phyloP scores from a whole-genome alignment of 148 eudicot species.

The Vaccinium darrowii region DNA sequence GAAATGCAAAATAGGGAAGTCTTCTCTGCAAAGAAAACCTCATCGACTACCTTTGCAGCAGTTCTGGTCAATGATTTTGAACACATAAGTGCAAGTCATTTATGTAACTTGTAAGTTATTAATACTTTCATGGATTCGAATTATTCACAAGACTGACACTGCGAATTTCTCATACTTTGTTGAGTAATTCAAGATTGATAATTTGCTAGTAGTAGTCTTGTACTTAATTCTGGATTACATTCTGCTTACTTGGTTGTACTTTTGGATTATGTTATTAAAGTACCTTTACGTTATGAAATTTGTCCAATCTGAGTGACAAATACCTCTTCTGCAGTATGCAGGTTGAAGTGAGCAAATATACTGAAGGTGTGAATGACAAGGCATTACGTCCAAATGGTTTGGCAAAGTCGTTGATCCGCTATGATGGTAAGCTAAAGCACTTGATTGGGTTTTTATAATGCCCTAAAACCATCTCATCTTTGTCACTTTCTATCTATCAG shows the following conservation, averaged over 20 bases:
- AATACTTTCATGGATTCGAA: neutral
- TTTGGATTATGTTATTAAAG: slow-evolving; percentile 2
- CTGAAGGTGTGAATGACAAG: slow-evolving; percentile 86
- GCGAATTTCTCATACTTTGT: neutral
- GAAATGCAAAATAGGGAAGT: neutral
- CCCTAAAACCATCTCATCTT: slow-evolving; percentile 12
- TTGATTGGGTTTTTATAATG: neutral
- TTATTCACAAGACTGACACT: neutral
- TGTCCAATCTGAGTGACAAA: slow-evolving; percentile 18
- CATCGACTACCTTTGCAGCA: neutral
- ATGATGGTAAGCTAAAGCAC: slow-evolving; percentile 64
- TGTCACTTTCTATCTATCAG: slow-evolving; percentile 36
- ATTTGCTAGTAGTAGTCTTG: neutral
- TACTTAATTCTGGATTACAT: neutral
- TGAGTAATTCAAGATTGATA: neutral
- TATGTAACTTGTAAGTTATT: neutral
- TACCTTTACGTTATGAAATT: neutral
- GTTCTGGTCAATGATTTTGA: neutral
- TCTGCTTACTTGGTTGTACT: neutral
- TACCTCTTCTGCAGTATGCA: slow-evolving; percentile 70
- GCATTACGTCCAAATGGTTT: slow-evolving; percentile 89
- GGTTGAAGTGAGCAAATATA: slow-evolving; percentile 98
- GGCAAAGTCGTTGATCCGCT: slow-evolving; percentile 86
- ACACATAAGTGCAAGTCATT: neutral
- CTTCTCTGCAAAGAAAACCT: neutral